These are phyloP conservation scores for Colletotrichum phormii DNA, from an alignment of 2,329 filamentous ascomycete genomes.

Conservation along the genomic window DNA sequence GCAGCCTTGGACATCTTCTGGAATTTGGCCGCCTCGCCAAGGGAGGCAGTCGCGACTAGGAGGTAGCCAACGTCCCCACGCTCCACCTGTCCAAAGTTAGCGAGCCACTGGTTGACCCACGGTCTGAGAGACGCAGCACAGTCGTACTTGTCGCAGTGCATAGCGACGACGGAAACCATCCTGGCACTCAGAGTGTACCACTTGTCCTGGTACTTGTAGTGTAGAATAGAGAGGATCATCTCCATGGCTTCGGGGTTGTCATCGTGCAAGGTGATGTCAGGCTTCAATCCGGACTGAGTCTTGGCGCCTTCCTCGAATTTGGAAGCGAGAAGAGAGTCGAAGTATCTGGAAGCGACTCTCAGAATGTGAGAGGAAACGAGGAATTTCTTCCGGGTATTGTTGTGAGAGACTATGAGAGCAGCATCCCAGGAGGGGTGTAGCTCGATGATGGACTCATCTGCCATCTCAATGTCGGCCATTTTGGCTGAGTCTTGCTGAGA, in stretches of 20 bases:
- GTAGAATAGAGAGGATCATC: background rate
- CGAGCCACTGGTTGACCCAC: background rate
- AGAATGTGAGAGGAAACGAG: background rate
- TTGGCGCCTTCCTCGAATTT: background rate
- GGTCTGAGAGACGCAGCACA: background rate
- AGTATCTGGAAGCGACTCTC: background rate
- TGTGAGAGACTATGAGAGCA: background rate
- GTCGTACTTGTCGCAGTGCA: background rate
- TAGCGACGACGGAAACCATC: background rate
- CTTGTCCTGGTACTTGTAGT: background rate
- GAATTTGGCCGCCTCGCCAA: background rate
- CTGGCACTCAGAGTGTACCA: background rate
- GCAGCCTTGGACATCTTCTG: background rate
- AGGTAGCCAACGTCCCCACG: background rate
- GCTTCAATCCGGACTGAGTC: background rate
- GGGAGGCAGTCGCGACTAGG: background rate
- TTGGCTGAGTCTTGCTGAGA: background rate
- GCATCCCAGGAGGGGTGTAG: slow-evolving; percentile 10
- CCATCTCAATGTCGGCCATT: background rate
- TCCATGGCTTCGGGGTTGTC: slow-evolving; percentile 13
- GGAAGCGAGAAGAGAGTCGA: background rate
- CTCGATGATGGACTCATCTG: background rate
- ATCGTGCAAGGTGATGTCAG: background rate
- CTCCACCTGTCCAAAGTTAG: background rate
- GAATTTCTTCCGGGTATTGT: background rate